Percentiles rank a stretch among this genome's conserved stretches.
phyloP scores from a whole-genome alignment of 176 grass and related monocot genomes.

The Neostapfia colusana region DNA sequence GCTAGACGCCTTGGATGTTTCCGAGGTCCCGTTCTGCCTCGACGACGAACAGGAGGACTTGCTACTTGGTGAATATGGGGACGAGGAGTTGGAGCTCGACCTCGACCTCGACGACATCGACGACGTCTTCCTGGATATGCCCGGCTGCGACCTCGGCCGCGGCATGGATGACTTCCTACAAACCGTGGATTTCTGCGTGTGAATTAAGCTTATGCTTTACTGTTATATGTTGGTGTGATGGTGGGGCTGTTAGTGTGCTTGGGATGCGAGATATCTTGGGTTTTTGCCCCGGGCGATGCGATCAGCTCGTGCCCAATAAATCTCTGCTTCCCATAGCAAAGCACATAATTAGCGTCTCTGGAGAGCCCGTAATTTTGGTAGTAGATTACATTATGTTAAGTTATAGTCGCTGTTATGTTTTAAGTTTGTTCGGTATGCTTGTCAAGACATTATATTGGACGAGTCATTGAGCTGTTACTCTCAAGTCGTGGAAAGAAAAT shows the following conservation, averaged over 20 bases:
- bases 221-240: slow-evolving; percentile 32
- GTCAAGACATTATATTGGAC: slow-evolving; percentile 46
- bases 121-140: slow-evolving; percentile 40
- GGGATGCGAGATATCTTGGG: slow-evolving; percentile 43
- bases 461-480: slow-evolving; percentile 32
- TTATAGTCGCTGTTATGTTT: slow-evolving; percentile 28
- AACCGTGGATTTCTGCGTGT: slow-evolving; percentile 51
- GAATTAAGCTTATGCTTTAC: slow-evolving; percentile 24
- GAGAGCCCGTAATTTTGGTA: slow-evolving; percentile 51
- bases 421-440: slow-evolving; percentile 8
- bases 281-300: slow-evolving; percentile 55
- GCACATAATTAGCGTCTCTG: slow-evolving; percentile 26
- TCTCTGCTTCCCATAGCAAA: neutral
- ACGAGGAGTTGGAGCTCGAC: slow-evolving; percentile 43
- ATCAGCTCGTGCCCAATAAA: slow-evolving; percentile 37
- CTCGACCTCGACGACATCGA: slow-evolving; percentile 40
- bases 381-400: slow-evolving; percentile 48
- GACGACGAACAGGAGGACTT: slow-evolving; percentile 42
- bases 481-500: slow-evolving; percentile 42
- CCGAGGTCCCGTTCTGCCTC: slow-evolving; percentile 13
- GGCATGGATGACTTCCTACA: slow-evolving; percentile 51
- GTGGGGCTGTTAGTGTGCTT: slow-evolving; percentile 24
- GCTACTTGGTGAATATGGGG: slow-evolving; percentile 27
- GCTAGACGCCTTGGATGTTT: slow-evolving; percentile 37
- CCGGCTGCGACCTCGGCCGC: slow-evolving; percentile 32